Conservation (phyloP, 2,329 filamentous ascomycete species). For the Penicillium polonicum region DNA sequence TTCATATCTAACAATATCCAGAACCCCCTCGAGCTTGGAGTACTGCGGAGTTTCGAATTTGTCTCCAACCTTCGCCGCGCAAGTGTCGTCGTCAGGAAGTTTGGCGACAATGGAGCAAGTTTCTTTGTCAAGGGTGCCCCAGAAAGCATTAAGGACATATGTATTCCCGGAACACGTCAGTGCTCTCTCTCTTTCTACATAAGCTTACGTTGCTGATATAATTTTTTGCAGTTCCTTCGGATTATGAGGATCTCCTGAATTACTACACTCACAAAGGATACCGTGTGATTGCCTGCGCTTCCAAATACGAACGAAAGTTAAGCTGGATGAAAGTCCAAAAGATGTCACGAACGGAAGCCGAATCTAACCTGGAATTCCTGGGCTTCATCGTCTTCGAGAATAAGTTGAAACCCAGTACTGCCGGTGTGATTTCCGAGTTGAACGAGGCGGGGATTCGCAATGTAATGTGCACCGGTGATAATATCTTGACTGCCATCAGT, state of each 20-base stretch:
- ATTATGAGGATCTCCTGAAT: constrained; percentile 85
- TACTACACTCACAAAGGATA: constrained; percentile 95
- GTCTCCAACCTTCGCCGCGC: constrained; percentile 87
- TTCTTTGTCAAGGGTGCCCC: constrained; percentile 96
- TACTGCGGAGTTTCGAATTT: constrained; percentile 90
- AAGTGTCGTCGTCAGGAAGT: constrained; percentile 87
- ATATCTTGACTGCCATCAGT: constrained; percentile 94
- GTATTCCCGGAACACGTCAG: constrained; percentile 74
- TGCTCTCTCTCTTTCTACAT: constrained; percentile 14
- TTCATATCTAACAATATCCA: constrained; percentile 7
- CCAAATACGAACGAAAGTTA: constrained; percentile 80
- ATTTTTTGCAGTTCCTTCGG: constrained; percentile 62
- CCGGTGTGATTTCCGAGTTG: constrained; percentile 77
- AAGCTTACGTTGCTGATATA: not conserved
- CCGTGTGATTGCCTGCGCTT: constrained; percentile 92
- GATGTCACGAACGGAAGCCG: constrained; percentile 82
- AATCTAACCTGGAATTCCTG: constrained; percentile 79
- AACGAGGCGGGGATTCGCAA: constrained; percentile 78
- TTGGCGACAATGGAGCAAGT: constrained; percentile 78
- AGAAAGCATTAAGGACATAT: constrained; percentile 95
- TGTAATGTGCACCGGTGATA: constrained; percentile 97
- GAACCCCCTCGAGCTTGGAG: constrained; percentile 74
- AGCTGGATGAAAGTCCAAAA: constrained; percentile 95
- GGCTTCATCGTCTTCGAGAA: constrained; percentile 99
- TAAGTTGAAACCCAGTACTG: constrained; percentile 87